phyloP scores from a whole-genome alignment of 1,284 basidiomycete genomes.

The Rhizopogon parksii region DNA sequence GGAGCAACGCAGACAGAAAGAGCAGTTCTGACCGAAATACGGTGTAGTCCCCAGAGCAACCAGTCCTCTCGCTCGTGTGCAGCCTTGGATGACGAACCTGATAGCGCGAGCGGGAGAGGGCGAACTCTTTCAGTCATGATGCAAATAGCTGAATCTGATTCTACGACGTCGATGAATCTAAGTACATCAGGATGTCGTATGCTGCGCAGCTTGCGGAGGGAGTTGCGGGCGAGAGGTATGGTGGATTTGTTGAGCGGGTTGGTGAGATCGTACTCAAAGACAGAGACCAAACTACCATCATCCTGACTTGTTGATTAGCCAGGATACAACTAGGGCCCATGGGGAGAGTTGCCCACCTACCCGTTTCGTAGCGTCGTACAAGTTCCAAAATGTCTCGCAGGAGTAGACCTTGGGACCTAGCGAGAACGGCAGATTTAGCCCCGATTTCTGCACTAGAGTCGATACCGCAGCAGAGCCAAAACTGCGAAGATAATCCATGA shows the following conservation, averaged over 20 bases:
- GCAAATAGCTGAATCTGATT: conserved; percentile 82
- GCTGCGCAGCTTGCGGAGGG: conserved; percentile 84
- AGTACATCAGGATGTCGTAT: conserved; percentile 94
- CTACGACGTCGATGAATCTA: conserved; percentile 90
- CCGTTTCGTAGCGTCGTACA: conserved; percentile 85
- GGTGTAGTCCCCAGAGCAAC: conserved; percentile 90
- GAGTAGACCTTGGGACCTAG: conserved; percentile 72
- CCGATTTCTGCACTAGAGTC: conserved; percentile 83
- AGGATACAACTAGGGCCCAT: conserved; percentile 6
- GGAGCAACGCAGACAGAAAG: conserved; percentile 10
- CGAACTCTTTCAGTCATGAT: conserved; percentile 93
- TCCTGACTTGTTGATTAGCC: conserved; percentile 51
- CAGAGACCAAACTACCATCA: conserved; percentile 75
- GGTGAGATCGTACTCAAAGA: conserved; percentile 85
- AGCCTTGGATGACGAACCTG: conserved; percentile 57
- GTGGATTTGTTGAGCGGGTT: conserved; percentile 50
- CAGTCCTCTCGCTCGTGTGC: conserved; percentile 75
- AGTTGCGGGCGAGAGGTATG: conserved; percentile 82
- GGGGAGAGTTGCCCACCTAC: conserved; percentile 37
- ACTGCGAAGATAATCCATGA: conserved; percentile 80
- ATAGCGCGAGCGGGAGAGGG: conserved; percentile 64
- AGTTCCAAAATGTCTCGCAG: conserved; percentile 76
- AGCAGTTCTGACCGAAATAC: conserved; percentile 68
- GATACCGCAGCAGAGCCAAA: conserved; percentile 85
- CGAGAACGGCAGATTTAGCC: conserved; percentile 83